Evolutionary conservation across 2,329 filamentous ascomycete genomes (phyloP).

Genomic region (Botrytis fabae): DNA sequence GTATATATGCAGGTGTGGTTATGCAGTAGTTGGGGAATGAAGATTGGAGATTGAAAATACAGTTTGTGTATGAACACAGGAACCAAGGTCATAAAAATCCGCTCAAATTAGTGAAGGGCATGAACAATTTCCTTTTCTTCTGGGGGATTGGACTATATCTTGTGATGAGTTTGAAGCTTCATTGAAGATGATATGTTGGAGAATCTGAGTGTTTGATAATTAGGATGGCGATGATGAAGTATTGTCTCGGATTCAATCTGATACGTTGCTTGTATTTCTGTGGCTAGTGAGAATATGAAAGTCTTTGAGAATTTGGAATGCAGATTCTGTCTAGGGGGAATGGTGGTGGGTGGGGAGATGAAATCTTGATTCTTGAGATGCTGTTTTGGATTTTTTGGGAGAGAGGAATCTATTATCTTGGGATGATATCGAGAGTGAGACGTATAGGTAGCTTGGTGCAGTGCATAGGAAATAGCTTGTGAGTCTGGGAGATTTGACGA

Average conservation of each 20-base stretch:
- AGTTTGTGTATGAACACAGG: too few species aligned
- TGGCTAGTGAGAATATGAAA: neutral
- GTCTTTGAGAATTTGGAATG: neutral
- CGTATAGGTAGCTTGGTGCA: accelerated
- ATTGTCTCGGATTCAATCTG: neutral
- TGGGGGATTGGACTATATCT: too few species aligned
- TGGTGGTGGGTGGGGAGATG: neutral
- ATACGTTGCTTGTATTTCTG: neutral
- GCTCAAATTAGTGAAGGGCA: too few species aligned
- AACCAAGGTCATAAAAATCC: too few species aligned
- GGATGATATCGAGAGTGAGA: neutral
- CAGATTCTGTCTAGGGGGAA: neutral
- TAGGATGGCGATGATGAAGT: neutral
- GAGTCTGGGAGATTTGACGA: neutral
- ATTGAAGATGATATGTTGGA: too few species aligned
- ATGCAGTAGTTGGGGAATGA: too few species aligned
- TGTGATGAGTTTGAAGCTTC: too few species aligned
- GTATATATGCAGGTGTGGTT: too few species aligned
- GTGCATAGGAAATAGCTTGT: neutral
- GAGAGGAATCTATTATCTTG: neutral
- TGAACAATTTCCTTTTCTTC: too few species aligned
- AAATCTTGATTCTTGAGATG: neutral
- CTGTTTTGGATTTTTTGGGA: neutral
- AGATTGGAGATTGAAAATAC: too few species aligned
- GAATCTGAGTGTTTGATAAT: neutral